Base-by-base conservation (phyloP, 148 eudicot species). In the Chenopodium quinoa region DNA sequence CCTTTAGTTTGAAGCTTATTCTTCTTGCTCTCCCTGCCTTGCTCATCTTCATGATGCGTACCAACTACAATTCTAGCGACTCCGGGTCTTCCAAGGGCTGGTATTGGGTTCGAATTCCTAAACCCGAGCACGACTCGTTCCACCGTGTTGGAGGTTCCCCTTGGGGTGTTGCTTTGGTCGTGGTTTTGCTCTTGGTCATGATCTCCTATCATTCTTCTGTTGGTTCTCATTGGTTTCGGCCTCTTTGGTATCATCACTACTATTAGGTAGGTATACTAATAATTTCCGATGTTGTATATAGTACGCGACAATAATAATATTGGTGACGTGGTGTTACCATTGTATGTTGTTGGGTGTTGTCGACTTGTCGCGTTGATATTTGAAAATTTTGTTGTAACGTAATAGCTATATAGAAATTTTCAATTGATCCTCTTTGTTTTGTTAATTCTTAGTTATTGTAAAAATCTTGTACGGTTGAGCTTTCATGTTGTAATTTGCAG, bases 191-290 rank as follows among this genome's bases (percentile, higher is more conserved):
- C 7, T 25, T 85, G 31, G 73, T 85, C 32, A 68, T 88, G 87
- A 75, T 85, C 27, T 81, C 88, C 40, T 85, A 85, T 52, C 88
- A 88, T 71, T 82, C 89, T 16, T 71, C 85, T 1, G 50, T 86
- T 79, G 80, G 77, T 34, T 76, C 87, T 4, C 52, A 48, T 7
- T 88, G 87, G 87, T 83, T 88, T 63, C 75, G 81, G 1, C 65
- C 77, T 16, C 58, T 82, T 67, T 78, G 73, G 83, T 78, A 83
- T 47, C 27, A 58, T 60, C 82, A 75, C 58, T 79, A 83, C 73
- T 83, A 75, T 13, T 74, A 79, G 37, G 40, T 34, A 34, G 40
- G 44, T 40, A 40, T 40, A 40, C 44, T 5, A 6, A 40, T 40
- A 40, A 40, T 40, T 40, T 40, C 44, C 8, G 8, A 0, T 40